Base-by-base conservation (phyloP, 306 rosid genomes). In the Senna siamea region DNA sequence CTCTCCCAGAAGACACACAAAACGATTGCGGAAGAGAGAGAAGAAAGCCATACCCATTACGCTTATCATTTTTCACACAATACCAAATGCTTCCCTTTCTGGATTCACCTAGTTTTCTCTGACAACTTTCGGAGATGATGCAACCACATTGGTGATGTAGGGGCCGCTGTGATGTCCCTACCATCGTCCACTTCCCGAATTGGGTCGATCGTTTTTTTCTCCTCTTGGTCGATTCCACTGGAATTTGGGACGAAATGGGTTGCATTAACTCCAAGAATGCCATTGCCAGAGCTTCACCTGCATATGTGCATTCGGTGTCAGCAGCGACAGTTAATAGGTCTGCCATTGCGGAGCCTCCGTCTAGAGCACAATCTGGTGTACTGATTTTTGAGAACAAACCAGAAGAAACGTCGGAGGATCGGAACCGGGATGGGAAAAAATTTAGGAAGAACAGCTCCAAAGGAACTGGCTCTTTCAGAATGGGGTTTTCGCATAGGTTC, bases 221-320 rank as follows among this genome's bases (percentile, higher is more conserved):
- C 12, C 17, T 51, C 9, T 66, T 23, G 71, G 32, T 80, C 77
- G 78, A 85, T 85, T 75, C 89, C 74, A 59, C 15, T 26, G 81
- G 80, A 75, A 70, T 56, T 78, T 79, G 82, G 81, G 43, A 43
- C 37, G 55, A 38, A 83, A 89, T 95, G 99, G 99, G 99, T 76
- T 95, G 98, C 83, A 88, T 87, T 73, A 88, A 74, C 87, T 95
- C 99, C 51, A 95, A 92, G 87, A 75, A 76, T 47, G 82, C 74
- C 17, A 37, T 46, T 2, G 47, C 76, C 51, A 34, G 28, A 30
- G 28, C 13, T 8, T 34, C 52, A 0, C 73, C 67, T 18, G 64
- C 5, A 0, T 19, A 23, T 30, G 52, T 26, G 38, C 54, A 14
- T 1, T 30, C 79, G 11, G 2, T 26, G 30, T 26, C 30, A 26